A percentile compares a stretch with the other conserved stretches of the same genome.
These are phyloP conservation scores for Mycena capillaripes DNA, from an alignment of 768 basidiomycete genomes.

Conservation along the genomic window DNA sequence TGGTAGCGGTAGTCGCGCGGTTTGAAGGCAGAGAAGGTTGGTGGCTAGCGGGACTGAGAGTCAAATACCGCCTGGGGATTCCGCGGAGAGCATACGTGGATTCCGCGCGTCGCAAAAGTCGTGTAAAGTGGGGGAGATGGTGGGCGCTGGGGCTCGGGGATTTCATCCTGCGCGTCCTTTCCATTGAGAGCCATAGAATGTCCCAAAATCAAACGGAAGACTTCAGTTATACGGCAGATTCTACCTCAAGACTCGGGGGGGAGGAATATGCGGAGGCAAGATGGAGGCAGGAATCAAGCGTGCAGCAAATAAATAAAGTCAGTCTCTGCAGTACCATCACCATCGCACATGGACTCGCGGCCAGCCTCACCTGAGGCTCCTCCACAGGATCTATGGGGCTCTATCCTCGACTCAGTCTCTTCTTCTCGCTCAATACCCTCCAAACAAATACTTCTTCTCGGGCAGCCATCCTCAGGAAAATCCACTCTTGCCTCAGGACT, in stretches of 20 bases:
- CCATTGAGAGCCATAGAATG: slow-evolving; percentile 20
- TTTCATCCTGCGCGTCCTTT: slow-evolving; percentile 72
- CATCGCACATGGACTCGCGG: slow-evolving; percentile 54
- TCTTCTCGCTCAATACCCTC: slow-evolving; percentile 85
- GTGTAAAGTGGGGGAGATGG: slow-evolving; percentile 82
- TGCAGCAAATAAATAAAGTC: neutral
- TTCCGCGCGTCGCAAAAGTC: slow-evolving; percentile 76
- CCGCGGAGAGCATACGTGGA: slow-evolving; percentile 71
- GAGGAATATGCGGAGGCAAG: neutral
- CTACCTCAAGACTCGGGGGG: neutral
- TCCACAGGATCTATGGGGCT: slow-evolving; percentile 91
- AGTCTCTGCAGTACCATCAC: neutral
- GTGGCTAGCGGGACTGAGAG: slow-evolving; percentile 62
- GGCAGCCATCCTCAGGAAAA: slow-evolving; percentile 85
- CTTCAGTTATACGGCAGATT: too few species aligned
- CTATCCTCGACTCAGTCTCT: slow-evolving; percentile 91
- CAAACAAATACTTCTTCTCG: slow-evolving; percentile 90
- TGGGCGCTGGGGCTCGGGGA: slow-evolving; percentile 68
- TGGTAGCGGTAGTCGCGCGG: slow-evolving; percentile 81
- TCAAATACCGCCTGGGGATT: slow-evolving; percentile 16
- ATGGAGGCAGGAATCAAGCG: neutral
- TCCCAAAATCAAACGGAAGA: neutral
- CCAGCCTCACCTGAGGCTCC: slow-evolving; percentile 81
- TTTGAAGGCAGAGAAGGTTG: slow-evolving; percentile 85
- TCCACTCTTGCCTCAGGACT: slow-evolving; percentile 80